phyloP scores from a whole-genome alignment of 2,329 filamentous ascomycete genomes.

The Fusarium buharicum region DNA sequence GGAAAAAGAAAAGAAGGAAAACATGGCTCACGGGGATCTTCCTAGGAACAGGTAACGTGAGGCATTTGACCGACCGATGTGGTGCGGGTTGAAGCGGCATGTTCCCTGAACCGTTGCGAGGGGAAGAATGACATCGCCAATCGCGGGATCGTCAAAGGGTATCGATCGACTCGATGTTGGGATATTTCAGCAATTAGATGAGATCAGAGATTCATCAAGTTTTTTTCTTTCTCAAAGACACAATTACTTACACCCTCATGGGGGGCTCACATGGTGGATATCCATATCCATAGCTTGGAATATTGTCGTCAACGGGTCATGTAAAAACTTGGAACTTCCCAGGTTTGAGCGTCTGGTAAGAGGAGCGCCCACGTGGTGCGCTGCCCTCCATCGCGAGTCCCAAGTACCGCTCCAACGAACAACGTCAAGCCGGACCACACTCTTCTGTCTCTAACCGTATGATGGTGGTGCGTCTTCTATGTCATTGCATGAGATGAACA shows the following conservation, averaged over 20 bases:
- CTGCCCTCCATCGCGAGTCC: constrained; percentile 32
- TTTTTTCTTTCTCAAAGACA: not conserved
- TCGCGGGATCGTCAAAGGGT: constrained; percentile 37
- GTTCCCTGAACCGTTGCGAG: constrained; percentile 34
- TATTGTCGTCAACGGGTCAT: constrained; percentile 22
- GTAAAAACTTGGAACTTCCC: constrained; percentile 27
- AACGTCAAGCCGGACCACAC: constrained; percentile 27
- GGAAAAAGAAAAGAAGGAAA: constrained; percentile 22
- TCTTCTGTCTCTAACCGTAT: constrained; percentile 38
- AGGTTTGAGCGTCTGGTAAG: constrained; percentile 30
- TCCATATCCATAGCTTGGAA: not conserved
- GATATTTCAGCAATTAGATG: too few species aligned
- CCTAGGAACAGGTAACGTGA: constrained; percentile 32
- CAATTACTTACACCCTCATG: constrained; percentile 3
- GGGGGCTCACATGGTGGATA: constrained; percentile 31
- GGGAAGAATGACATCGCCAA: constrained; percentile 41
- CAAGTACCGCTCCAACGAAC: constrained; percentile 27
- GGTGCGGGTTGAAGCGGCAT: constrained; percentile 38
- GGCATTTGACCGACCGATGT: constrained; percentile 39
- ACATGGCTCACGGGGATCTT: constrained; percentile 30
- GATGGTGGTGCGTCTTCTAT: constrained; percentile 41
- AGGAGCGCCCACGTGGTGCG: constrained; percentile 41
- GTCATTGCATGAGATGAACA: constrained; percentile 19
- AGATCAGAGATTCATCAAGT: constrained; percentile 15
- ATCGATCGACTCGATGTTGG: constrained; percentile 27